Percentiles rank a stretch among this genome's conserved stretches.
These are phyloP conservation scores for Psilocybe tampanensis DNA, from an alignment of 768 basidiomycete species.

Conservation along the genomic window DNA sequence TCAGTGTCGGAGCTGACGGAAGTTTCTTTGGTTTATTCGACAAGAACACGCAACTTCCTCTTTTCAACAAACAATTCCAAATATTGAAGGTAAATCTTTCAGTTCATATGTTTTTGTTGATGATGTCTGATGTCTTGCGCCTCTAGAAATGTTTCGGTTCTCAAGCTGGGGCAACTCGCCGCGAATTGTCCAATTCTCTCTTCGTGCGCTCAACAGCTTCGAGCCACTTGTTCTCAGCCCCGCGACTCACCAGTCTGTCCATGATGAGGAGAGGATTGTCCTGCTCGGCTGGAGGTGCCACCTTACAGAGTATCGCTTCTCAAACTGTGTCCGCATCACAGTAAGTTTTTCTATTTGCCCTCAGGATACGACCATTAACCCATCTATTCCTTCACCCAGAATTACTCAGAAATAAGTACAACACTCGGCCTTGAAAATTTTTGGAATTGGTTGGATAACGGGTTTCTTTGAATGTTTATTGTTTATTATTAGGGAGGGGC, in stretches of 20 bases:
- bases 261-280: neutral
- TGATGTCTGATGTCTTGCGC: neutral
- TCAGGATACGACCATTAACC: neutral
- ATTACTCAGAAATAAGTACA: conserved; percentile 1
- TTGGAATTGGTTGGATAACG: no score
- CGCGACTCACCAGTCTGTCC: neutral
- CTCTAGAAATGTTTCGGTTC: conserved; percentile 15
- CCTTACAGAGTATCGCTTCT: conserved; percentile 6
- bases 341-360: conserved; percentile 3
- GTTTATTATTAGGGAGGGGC: no score
- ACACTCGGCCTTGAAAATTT: neutral
- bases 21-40: conserved; percentile 44
- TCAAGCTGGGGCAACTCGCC: conserved; percentile 1
- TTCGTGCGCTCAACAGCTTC: neutral
- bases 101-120: neutral
- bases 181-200: neutral
- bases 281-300: conserved; percentile 4
- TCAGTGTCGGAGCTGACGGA: conserved; percentile 42
- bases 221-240: neutral
- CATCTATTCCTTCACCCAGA: neutral
- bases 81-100: conserved; percentile 35
- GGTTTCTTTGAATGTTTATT: neutral
- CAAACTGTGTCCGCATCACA: conserved; percentile 11
- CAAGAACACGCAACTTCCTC: conserved; percentile 26
- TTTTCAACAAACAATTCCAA: conserved; percentile 40